Base-by-base conservation (phyloP, 2,329 filamentous ascomycete species). In the Pestalotiopsis sp. region DNA sequence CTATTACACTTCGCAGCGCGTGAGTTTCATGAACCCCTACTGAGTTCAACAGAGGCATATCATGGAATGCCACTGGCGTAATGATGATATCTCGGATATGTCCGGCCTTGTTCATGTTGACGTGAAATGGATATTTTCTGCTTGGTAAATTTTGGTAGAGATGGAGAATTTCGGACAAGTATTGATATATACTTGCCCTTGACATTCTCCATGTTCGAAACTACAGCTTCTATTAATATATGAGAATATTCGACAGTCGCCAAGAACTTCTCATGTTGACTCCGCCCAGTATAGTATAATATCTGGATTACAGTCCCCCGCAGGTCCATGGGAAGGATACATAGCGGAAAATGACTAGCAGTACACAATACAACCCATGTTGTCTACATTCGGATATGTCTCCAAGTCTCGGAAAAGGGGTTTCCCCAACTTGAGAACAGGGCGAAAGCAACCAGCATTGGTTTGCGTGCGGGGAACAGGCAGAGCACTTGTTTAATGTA, bases 11-110 rank as follows among this genome's bases (percentile, higher is more conserved):
- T 69, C 82, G 77, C 17, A 83, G 72, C 4, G 82, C 81, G 25
- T 76, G 83, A 4, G 81, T 81, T 66, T 83, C 81, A 67, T 83
- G 81, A 23, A 83, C 80, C 62, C 81, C 81, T 27, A 82, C 79
- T 64, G 80, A 81, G 60, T 83, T 83, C 45, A 83, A 73, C 72
- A 83, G 72, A 20, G 81, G 81, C 80, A 83, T 82, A 66, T 82
- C 81, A 74, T 82, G 81, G 67, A 83, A 82, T 31, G 81, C 82
- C 74, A 83, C 81, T 0, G 81, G 80, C 2, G 80, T 83, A 71
- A 83, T 82, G 60, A 80, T 58, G 49, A 83, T 76, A 25, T 82
- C 75, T 73, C 75, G 76, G 68, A 82, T 82, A n/a, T 73, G 60
- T 4, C 70, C 73, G 20, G 68, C 69, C 66, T 62, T 71, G 69